Evolutionary conservation across 148 eudicot species (phyloP).

Genomic region (Rheum nobile): DNA sequence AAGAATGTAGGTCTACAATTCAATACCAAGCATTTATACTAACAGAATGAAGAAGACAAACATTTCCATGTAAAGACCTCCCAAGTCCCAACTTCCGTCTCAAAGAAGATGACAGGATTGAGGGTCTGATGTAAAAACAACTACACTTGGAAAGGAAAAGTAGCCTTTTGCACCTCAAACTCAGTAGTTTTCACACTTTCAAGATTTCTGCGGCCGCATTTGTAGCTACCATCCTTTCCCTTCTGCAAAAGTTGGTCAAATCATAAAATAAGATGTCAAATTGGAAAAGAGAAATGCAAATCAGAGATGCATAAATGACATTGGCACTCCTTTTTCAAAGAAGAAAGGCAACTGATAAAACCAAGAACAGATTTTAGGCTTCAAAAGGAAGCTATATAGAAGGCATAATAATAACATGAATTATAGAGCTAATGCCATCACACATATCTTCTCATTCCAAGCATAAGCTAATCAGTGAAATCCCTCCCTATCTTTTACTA

Average conservation of each 20-base stretch:
- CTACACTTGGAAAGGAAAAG: background rate
- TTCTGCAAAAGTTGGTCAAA: background rate
- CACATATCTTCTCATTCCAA: background rate
- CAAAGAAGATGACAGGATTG: background rate
- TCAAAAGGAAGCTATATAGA: background rate
- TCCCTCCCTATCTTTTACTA: background rate
- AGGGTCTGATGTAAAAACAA: background rate
- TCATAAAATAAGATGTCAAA: background rate
- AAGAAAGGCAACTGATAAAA: background rate
- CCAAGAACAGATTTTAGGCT: background rate
- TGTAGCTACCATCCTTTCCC: background rate
- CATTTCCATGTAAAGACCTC: background rate
- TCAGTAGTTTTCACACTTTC: background rate
- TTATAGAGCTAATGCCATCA: too few relatives aligned
- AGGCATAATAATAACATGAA: too few relatives aligned
- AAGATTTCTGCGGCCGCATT: background rate
- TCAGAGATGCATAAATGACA: background rate
- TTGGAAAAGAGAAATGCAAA: background rate
- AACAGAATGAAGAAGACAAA: background rate
- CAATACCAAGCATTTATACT: background rate
- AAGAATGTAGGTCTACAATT: background rate
- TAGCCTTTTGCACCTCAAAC: background rate
- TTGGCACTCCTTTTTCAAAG: background rate
- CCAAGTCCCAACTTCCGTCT: background rate
- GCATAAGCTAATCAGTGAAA: background rate